Conservation (phyloP, 345 rosid genomes). For the Diplotaxis tenuifolia region DNA sequence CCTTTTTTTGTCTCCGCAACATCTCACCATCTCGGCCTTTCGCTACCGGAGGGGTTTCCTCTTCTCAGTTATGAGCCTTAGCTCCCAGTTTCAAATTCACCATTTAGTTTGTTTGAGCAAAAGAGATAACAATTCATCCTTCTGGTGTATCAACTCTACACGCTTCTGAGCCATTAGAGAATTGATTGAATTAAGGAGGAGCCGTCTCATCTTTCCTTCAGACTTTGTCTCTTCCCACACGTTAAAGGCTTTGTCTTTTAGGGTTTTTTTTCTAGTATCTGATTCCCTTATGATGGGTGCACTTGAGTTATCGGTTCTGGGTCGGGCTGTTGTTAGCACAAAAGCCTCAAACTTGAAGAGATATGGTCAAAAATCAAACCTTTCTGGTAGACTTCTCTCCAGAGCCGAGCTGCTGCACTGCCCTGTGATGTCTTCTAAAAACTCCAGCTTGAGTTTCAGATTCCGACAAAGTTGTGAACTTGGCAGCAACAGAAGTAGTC, state of each 20-base stretch:
- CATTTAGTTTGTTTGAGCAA: slow-evolving; percentile 12
- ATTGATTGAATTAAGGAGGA: slow-evolving; percentile 27
- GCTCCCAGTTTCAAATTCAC: neutral
- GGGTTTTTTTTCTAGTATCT: slow-evolving; percentile 1
- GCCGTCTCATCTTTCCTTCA: slow-evolving; percentile 25
- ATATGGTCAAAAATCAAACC: slow-evolving; percentile 37
- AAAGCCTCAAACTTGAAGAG: slow-evolving; percentile 33
- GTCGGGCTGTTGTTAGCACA: slow-evolving; percentile 41
- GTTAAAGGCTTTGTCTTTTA: neutral
- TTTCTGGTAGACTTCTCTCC: slow-evolving; percentile 30
- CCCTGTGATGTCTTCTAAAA: slow-evolving; percentile 24
- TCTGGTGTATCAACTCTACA: slow-evolving; percentile 22
- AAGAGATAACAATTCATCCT: slow-evolving; percentile 5
- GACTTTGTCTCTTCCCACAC: slow-evolving; percentile 25
- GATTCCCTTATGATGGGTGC: slow-evolving; percentile 40
- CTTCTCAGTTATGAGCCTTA: slow-evolving; percentile 25
- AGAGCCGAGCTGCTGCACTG: slow-evolving; percentile 33
- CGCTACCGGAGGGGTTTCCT: slow-evolving; percentile 33
- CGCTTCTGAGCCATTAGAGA: slow-evolving; percentile 19
- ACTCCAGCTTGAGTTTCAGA: slow-evolving; percentile 28
- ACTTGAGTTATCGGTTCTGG: slow-evolving; percentile 48
- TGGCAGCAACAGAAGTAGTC: slow-evolving; percentile 25
- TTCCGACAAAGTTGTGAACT: slow-evolving; percentile 16
- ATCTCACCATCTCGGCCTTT: slow-evolving; percentile 29
- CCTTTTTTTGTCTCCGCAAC: slow-evolving; percentile 34